Evolutionary conservation across 2,329 filamentous ascomycete species (phyloP), one percentile per base, ranked within the genome.

Genomic region (Aspergillus brunneoviolaceus): DNA sequence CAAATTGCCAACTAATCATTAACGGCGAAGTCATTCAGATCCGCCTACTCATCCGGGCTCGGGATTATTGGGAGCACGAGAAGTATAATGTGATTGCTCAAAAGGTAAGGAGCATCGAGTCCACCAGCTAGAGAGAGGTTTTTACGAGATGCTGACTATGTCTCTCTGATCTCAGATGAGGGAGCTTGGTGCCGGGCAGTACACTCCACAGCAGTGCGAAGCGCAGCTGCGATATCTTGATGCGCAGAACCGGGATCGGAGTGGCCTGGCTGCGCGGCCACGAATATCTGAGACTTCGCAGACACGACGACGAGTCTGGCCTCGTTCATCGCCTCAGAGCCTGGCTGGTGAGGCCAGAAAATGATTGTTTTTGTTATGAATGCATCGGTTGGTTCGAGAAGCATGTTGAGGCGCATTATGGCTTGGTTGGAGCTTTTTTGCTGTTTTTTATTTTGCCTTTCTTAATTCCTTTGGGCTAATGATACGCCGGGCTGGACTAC

Each of bases 31-130:
- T 57, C 51, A 33, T 61, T 14, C 54, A 79, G 76, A 66, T 75
- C 58, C 70, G 66, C 61, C 65, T 74, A 31, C 73, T 78, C 63
- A 70, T 73, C 58, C 69, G 59, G 63, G 76, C 75, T 58, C 67
- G 72, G 68, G 70, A 72, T 25, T 69, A 70, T 21, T 77, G 75
- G 75, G 71, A 75, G 63, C 67, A 60, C 51, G 71, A 77, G 55
- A 78, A 75, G 57, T 78, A 72, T 61, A 68, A 68, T 12, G 72
- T 75, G 51, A 73, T 78, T 59, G 71, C 76, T 49, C 62, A 73
- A 45, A 78, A 77, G 73, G 76, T 78, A 61, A 60, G 64, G 21
- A 25, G 11, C 16, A 48, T 47, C 5, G 4, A 5, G 10, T 29
- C 12, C 14, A 35, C 25, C 25, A 29, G 4, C 27, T 31, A 27